Percentiles rank a stretch among this genome's conserved stretches.
Evolutionary conservation across 441 rosid species (phyloP).

Genomic region (Populus tomentosa): DNA sequence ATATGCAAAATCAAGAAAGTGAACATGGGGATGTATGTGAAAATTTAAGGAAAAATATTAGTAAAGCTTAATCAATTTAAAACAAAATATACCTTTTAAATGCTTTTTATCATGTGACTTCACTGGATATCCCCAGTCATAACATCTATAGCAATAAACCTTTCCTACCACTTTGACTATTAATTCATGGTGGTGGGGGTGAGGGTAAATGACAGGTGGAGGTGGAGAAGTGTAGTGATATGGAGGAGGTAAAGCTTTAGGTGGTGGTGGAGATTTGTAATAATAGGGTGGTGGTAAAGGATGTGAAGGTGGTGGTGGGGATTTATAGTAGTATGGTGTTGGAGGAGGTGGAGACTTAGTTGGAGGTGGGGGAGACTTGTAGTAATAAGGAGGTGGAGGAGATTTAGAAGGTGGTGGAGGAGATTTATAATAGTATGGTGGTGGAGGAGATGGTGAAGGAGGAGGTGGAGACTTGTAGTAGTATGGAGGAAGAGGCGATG

Average conservation of each 20-base stretch:
- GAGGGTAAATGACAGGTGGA: slow-evolving; percentile 38
- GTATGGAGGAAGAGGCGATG: slow-evolving; percentile 1
- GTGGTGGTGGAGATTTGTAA: slow-evolving; percentile 28
- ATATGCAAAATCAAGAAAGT: not conserved
- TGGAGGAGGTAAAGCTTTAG: slow-evolving; percentile 7
- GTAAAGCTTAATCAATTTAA: too few species aligned
- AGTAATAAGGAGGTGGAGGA: slow-evolving; percentile 32
- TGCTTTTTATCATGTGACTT: slow-evolving; percentile 88
- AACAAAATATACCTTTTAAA: slow-evolving; percentile 53
- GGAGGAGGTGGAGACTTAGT: slow-evolving; percentile 25
- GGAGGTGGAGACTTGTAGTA: slow-evolving; percentile 39
- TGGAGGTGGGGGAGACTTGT: slow-evolving; percentile 26
- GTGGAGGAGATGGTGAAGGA: slow-evolving; percentile 11
- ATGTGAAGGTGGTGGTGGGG: slow-evolving; percentile 27
- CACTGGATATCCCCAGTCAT: slow-evolving; percentile 70
- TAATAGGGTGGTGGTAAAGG: slow-evolving; percentile 22
- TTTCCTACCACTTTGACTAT: slow-evolving; percentile 81
- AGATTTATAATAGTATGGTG: slow-evolving; percentile 48
- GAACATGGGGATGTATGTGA: too few species aligned
- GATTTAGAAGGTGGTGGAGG: slow-evolving; percentile 57
- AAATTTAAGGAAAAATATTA: too few species aligned
- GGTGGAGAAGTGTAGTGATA: slow-evolving; percentile 25
- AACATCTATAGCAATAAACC: slow-evolving; percentile 85
- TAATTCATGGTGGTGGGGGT: slow-evolving; percentile 46
- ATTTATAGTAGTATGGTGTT: slow-evolving; percentile 23